phyloP scores from a whole-genome alignment of 139 green algal genomes.

The Diplosphaera chodatii region DNA sequence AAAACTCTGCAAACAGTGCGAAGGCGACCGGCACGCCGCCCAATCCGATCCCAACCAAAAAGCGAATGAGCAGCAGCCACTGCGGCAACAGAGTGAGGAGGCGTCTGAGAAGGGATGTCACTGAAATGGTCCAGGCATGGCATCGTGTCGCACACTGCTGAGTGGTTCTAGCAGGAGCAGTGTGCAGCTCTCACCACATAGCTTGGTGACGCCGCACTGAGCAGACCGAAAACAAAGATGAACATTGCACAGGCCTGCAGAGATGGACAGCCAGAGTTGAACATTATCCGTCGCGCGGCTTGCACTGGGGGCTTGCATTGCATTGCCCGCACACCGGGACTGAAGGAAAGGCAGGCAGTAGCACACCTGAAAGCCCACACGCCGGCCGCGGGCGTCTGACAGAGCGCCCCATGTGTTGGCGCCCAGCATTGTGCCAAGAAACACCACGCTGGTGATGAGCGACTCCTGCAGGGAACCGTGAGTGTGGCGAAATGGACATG shows the following conservation, averaged over 20 bases:
- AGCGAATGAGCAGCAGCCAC: slow-evolving; percentile 36
- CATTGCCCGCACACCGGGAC: too few relatives aligned
- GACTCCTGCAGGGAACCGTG: slow-evolving; percentile 49
- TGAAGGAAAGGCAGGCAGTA: too few relatives aligned
- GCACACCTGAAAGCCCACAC: slow-evolving; percentile 31
- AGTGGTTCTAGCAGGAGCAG: not conserved
- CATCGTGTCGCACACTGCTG: too few relatives aligned
- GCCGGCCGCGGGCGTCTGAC: slow-evolving; percentile 45
- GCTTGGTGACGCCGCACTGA: slow-evolving; percentile 40
- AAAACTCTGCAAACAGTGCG: slow-evolving; percentile 64
- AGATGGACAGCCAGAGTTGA: too few relatives aligned
- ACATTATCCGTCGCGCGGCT: too few relatives aligned
- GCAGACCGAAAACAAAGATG: slow-evolving; percentile 42
- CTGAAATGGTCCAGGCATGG: too few relatives aligned
- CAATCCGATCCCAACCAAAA: slow-evolving; percentile 57
- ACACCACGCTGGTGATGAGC: slow-evolving; percentile 55
- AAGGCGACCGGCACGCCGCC: slow-evolving; percentile 64
- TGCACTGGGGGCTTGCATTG: too few relatives aligned
- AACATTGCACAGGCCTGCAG: slow-evolving; percentile 33
- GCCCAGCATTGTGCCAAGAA: slow-evolving; percentile 68
- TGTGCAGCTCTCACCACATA: slow-evolving; percentile 28
- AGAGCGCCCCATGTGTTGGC: slow-evolving; percentile 59
- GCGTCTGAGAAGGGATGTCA: too few relatives aligned
- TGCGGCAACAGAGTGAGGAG: too few relatives aligned
- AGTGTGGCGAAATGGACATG: too few relatives aligned